These are phyloP conservation scores for Trichoderma pleuroti DNA, from an alignment of 2,329 filamentous ascomycete genomes.

Conservation along the genomic window DNA sequence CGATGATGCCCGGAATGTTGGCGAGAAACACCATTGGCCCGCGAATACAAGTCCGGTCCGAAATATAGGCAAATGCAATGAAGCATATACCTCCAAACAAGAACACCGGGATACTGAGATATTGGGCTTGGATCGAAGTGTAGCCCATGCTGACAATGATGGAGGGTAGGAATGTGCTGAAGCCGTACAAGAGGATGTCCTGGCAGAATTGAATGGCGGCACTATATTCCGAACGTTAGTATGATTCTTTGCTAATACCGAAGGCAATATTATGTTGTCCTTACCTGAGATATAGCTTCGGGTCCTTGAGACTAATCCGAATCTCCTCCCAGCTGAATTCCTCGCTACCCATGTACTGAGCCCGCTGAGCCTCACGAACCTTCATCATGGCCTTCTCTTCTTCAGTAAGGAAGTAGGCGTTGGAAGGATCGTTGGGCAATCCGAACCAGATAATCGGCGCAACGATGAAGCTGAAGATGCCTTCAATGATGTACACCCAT, in stretches of 20 bases:
- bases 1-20: conserved; percentile 47
- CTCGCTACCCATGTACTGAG: conserved; percentile 47
- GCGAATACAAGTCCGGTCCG: conserved; percentile 39
- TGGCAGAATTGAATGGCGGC: conserved; percentile 49
- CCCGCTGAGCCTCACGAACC: conserved; percentile 42
- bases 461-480: conserved; percentile 41
- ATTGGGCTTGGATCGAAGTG: conserved; percentile 47
- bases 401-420: conserved; percentile 46
- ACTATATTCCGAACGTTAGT: conserved; percentile 4
- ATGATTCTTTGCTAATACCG: not conserved
- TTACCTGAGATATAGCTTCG: conserved; percentile 49
- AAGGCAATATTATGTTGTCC: not conserved
- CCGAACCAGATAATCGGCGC: conserved; percentile 44
- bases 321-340: conserved; percentile 51
- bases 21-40: conserved; percentile 53
- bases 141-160: conserved; percentile 54
- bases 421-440: conserved; percentile 44
- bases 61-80: conserved; percentile 42
- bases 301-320: conserved; percentile 44
- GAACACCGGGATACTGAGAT: conserved; percentile 56
- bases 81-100: conserved; percentile 46
- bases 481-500: conserved; percentile 51
- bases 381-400: conserved; percentile 51
- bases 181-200: conserved; percentile 53
- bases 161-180: conserved; percentile 55